Evolutionary conservation across 495 filamentous ascomycete genomes (phyloP), one percentile per base, ranked within the genome.

Genomic region (Lepidopterella palustris): DNA sequence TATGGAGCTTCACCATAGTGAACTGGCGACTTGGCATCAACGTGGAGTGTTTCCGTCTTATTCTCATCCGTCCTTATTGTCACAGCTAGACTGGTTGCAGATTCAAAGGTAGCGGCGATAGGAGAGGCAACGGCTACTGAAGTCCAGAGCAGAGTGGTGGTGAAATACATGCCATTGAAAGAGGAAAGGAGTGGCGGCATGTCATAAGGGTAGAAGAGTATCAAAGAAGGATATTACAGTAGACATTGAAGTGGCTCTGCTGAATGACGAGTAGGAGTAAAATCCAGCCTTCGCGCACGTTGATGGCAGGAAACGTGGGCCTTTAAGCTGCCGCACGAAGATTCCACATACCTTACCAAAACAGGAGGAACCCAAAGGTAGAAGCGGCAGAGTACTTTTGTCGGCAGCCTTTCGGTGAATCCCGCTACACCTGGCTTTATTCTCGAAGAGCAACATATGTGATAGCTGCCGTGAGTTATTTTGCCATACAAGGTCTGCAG

Each of bases 1-100:
- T 32, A 35, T 11, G 39, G 31, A 18, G 55, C 58, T 57, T 67
- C 64, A 4, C 63, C 59, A 50, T 54, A 58, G 15, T 27, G 21
- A 24, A 50, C 47, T 15, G 23, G 47, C 3, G 47, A 15, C 8
- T 2, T 21, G 6, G 0, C 20, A 25, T 24, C 23, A 5, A 50
- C 13, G 20, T 24, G 47, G 9, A 10, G 5, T 11, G n/a, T 10
- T 6, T 24, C 21, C n/a, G n/a, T n/a, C n/a, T n/a, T n/a, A n/a
- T n/a, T n/a, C n/a, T 24, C 4, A 24, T 50, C 23, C 21, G 11
- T 24, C 5, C 6, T 27, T 18, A 26, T 6, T 50, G 47, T 4
- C 20, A 15, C 20, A 15, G 23, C 18, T 24, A 8, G 47, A 24
- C 1, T 13, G 11, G 47, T 25, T 42, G 39, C 20, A 13, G 47